Percentiles rank a stretch among this genome's conserved stretches.
These are phyloP conservation scores for Cnidoscolus chayamansa DNA, from an alignment of 441 rosid genomes.

Conservation along the genomic window DNA sequence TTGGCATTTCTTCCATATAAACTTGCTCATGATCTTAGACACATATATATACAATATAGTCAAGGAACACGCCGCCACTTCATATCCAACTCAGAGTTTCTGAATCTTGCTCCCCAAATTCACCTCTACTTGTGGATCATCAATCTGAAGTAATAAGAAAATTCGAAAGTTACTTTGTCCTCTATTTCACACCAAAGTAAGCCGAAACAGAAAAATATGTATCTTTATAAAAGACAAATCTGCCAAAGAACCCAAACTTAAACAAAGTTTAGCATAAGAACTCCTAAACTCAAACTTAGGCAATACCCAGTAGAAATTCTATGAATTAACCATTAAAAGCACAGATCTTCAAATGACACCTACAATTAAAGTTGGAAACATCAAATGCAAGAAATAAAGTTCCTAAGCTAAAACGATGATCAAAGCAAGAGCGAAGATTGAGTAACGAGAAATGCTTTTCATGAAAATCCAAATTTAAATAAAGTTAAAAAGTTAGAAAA, in stretches of 20 bases:
- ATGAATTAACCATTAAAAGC: not conserved
- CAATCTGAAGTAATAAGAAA: not conserved
- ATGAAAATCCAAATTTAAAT: not conserved
- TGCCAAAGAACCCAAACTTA: no score
- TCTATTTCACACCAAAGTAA: no score
- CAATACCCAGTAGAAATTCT: not conserved
- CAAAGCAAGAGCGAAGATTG: not conserved
- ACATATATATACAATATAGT: no score
- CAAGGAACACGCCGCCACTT: not conserved
- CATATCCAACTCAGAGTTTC: not conserved
- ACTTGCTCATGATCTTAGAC: not conserved
- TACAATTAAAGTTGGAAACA: not conserved
- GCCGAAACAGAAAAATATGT: no score
- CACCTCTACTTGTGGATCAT: not conserved
- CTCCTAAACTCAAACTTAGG: not conserved
- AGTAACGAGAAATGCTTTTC: no score
- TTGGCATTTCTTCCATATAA: not conserved
- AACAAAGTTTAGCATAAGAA: not conserved
- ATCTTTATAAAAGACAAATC: no score
- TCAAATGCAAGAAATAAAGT: not conserved
- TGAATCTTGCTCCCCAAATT: no score
- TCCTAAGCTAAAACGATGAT: not conserved
- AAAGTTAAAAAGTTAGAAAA: not conserved
- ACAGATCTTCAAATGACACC: slow-evolving; percentile 1
- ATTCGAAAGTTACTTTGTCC: not conserved